Evolutionary conservation across 2,329 filamentous ascomycete species (phyloP).

Genomic region (Colletotrichum somersetense): DNA sequence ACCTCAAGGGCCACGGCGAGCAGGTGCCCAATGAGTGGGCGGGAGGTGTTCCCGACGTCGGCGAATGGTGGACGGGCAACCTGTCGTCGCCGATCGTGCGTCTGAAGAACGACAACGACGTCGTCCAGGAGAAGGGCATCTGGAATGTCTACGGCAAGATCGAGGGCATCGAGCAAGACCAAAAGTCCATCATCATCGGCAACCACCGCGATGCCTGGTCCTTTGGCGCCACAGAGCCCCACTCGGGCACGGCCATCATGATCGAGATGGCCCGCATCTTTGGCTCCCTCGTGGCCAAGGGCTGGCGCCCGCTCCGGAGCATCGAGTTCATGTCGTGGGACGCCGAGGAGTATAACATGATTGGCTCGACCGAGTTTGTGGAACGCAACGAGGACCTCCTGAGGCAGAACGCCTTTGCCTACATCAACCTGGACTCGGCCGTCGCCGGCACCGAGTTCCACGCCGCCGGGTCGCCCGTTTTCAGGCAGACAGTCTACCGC

Average conservation of each 20-base stretch:
- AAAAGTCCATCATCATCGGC: conserved; percentile 89
- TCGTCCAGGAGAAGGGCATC: conserved; percentile 83
- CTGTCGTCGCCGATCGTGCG: conserved; percentile 79
- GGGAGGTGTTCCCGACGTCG: conserved; percentile 80
- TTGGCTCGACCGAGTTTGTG: conserved; percentile 95
- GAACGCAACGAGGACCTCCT: conserved; percentile 84
- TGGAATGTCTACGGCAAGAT: conserved; percentile 94
- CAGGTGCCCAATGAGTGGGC: conserved; percentile 78
- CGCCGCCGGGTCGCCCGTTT: conserved; percentile 85
- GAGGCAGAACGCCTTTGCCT: conserved; percentile 82
- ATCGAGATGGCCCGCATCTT: conserved; percentile 90
- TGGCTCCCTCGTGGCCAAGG: conserved; percentile 78
- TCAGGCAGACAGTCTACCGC: conserved; percentile 77
- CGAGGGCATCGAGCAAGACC: conserved; percentile 82
- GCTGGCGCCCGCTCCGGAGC: conserved; percentile 92
- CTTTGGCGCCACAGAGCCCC: conserved; percentile 87
- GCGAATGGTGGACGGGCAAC: conserved; percentile 84
- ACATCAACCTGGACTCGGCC: conserved; percentile 90
- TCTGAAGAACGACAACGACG: conserved; percentile 88
- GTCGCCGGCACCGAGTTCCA: conserved; percentile 81
- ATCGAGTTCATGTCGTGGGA: conserved; percentile 99
- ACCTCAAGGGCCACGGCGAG: conserved; percentile 80
- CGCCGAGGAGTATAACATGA: conserved; percentile 90
- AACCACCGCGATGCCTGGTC: conserved; percentile 96
- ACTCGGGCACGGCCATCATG: conserved; percentile 90